Evolutionary conservation across 2,329 filamentous ascomycete genomes (phyloP).

Genomic region (Aspergillus sp.): DNA sequence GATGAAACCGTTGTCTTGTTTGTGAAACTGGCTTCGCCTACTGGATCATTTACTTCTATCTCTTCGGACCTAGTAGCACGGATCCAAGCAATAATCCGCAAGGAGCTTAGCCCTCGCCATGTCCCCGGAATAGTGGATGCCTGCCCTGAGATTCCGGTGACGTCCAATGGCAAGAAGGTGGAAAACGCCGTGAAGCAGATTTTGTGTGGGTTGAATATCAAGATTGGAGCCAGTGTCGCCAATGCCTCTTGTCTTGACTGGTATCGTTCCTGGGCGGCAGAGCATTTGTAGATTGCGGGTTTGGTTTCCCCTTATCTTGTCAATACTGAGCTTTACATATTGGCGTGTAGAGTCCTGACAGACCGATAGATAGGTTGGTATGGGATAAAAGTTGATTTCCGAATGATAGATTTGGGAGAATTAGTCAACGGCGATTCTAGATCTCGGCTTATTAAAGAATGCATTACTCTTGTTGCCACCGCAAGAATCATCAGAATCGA

Average conservation of each 20-base stretch:
- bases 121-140: slow-evolving; percentile 81
- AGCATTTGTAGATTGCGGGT: slow-evolving; percentile 37
- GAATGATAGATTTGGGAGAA: neutral
- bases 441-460: slow-evolving; percentile 21
- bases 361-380: too few species aligned
- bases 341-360: too few species aligned
- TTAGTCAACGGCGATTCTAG: slow-evolving; percentile 2
- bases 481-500: neutral
- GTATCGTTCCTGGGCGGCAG: slow-evolving; percentile 75
- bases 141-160: slow-evolving; percentile 84
- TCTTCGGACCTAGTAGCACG: slow-evolving; percentile 58
- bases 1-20: slow-evolving; percentile 91
- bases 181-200: slow-evolving; percentile 97
- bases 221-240: slow-evolving; percentile 89
- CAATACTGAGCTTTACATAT: too few species aligned
- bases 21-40: slow-evolving; percentile 63
- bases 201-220: slow-evolving; percentile 79
- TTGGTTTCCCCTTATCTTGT: too few species aligned
- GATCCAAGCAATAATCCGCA: slow-evolving; percentile 69
- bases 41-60: slow-evolving; percentile 43
- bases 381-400: too few species aligned
- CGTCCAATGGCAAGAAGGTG: slow-evolving; percentile 96
- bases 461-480: neutral
- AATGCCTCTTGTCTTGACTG: slow-evolving; percentile 86
- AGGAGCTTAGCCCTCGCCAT: slow-evolving; percentile 82